These are phyloP conservation scores for Plectosphaerella plurivora DNA, from an alignment of 2,329 filamentous ascomycete genomes.

Conservation along the genomic window DNA sequence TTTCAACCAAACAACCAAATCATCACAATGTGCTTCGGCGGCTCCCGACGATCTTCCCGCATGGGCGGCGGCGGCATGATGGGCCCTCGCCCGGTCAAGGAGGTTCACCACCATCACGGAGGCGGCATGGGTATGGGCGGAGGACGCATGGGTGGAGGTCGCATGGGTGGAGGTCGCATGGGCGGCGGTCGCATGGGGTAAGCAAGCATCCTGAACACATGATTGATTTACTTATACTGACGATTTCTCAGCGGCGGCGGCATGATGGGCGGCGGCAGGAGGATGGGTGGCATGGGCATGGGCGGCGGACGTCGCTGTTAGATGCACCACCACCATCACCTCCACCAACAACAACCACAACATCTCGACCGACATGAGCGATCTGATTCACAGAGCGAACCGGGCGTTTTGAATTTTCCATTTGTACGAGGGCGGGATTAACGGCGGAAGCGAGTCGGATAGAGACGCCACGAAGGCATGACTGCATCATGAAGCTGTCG, in stretches of 20 bases:
- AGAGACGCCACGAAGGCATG: not conserved
- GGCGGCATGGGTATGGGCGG: not conserved
- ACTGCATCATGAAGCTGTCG: not conserved
- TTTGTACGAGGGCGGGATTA: not conserved
- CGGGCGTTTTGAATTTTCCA: not conserved
- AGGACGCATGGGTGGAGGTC: not conserved
- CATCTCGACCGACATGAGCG: not conserved
- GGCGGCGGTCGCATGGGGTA: not conserved
- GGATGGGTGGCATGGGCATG: not conserved
- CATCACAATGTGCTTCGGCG: not conserved
- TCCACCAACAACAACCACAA: not conserved
- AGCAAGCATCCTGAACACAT: too few relatives aligned
- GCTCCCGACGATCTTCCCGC: not conserved
- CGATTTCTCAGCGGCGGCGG: not conserved
- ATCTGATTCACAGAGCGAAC: not conserved
- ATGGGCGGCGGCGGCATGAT: constrained; percentile 1
- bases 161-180: not conserved
- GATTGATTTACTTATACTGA: too few relatives aligned
- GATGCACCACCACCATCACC: not conserved
- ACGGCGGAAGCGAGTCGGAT: not conserved
- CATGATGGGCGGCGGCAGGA: not conserved
- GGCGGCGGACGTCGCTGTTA: not conserved
- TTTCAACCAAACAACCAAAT: not conserved
- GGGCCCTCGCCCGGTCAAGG: not conserved
- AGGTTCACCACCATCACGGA: not conserved